Conservation (phyloP, 306 rosid species). For the Lotus japonicus region DNA sequence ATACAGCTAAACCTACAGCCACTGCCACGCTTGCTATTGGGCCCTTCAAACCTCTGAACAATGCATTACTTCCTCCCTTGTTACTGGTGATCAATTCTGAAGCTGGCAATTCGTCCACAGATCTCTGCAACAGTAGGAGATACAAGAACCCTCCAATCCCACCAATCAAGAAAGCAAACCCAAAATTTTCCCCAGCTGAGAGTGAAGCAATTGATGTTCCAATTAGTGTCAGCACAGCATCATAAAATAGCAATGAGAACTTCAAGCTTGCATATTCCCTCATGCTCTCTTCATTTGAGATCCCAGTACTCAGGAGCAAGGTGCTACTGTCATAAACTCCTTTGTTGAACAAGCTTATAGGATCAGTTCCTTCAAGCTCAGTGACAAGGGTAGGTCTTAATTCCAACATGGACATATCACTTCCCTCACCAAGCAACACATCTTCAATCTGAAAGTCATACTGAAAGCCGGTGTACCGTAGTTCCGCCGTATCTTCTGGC, state of each 20-base stretch:
- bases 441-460: slow-evolving; percentile 57
- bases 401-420: slow-evolving; percentile 60
- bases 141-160: slow-evolving; percentile 81
- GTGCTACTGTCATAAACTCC: slow-evolving; percentile 24
- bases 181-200: slow-evolving; percentile 45
- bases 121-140: slow-evolving; percentile 74
- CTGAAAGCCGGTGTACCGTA: slow-evolving; percentile 31
- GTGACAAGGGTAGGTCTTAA: slow-evolving; percentile 54
- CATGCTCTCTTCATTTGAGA: slow-evolving; percentile 72
- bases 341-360: slow-evolving; percentile 28
- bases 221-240: slow-evolving; percentile 45
- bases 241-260: slow-evolving; percentile 79
- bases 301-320: slow-evolving; percentile 6
- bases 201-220: slow-evolving; percentile 57
- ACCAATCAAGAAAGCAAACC: slow-evolving; percentile 64
- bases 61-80: slow-evolving; percentile 16
- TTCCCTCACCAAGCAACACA: slow-evolving; percentile 71
- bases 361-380: slow-evolving; percentile 42
- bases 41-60: slow-evolving; percentile 41
- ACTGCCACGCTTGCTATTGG: slow-evolving; percentile 51
- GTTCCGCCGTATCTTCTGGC: slow-evolving; percentile 28
- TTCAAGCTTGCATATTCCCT: slow-evolving; percentile 71
- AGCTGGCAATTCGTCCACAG: slow-evolving; percentile 74
- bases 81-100: slow-evolving; percentile 33
- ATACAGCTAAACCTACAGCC: slow-evolving; percentile 41